These are phyloP conservation scores for Gliomastix tumulicola DNA, from an alignment of 2,329 filamentous ascomycete species.

Conservation along the genomic window DNA sequence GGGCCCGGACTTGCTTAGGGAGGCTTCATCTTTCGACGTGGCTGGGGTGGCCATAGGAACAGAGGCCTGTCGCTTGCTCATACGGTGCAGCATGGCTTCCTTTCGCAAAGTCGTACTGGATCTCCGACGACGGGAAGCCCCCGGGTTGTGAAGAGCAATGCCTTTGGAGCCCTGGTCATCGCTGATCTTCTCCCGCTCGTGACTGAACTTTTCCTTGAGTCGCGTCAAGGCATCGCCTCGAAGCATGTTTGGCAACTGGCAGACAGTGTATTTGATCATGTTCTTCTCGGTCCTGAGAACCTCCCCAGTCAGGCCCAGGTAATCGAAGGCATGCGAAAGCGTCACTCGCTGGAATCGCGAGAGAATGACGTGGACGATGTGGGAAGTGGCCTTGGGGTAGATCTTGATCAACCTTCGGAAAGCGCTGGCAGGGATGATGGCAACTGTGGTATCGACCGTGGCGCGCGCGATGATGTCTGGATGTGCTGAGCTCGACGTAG, in stretches of 20 bases:
- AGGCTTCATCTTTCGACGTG: conserved; percentile 12
- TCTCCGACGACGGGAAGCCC: conserved; percentile 56
- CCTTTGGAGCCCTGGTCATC: conserved; percentile 77
- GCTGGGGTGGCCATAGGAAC: background rate
- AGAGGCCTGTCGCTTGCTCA: conserved; percentile 28
- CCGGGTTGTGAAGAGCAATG: conserved; percentile 85
- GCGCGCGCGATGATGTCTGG: conserved; percentile 96
- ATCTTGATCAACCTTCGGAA: conserved; percentile 88
- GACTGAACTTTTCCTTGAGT: conserved; percentile 86
- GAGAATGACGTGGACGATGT: conserved; percentile 96
- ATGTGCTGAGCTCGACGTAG: conserved; percentile 69
- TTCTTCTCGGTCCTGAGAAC: conserved; percentile 87
- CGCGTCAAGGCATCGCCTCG: conserved; percentile 76
- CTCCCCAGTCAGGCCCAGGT: conserved; percentile 85
- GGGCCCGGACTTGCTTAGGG: conserved; percentile 50
- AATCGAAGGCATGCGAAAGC: conserved; percentile 87
- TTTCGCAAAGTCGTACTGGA: conserved; percentile 72
- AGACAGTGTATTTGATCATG: conserved; percentile 88
- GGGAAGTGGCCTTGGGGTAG: conserved; percentile 92
- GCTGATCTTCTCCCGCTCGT: conserved; percentile 75
- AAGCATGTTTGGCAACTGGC: conserved; percentile 85
- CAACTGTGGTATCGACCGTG: conserved; percentile 94
- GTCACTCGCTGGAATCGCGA: conserved; percentile 93
- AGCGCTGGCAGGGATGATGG: conserved; percentile 93
- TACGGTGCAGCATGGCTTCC: conserved; percentile 69